These are phyloP conservation scores for Scedosporium dehoogii DNA, from an alignment of 2,329 filamentous ascomycete genomes.

Conservation along the genomic window DNA sequence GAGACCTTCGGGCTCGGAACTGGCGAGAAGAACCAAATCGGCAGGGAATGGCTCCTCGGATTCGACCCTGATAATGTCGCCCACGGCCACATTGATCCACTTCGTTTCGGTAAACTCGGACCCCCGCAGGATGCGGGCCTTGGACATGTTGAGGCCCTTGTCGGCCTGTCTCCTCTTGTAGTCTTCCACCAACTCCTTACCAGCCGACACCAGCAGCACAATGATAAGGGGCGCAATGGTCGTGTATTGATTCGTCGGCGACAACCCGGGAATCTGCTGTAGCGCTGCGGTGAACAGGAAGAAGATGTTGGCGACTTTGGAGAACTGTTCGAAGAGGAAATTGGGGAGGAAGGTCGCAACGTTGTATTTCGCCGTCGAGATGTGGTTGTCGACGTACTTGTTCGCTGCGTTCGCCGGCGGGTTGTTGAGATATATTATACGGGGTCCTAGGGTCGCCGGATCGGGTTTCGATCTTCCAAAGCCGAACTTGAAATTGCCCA, in stretches of 20 bases:
- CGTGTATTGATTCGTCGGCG: conserved; percentile 89
- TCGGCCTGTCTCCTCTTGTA: conserved; percentile 84
- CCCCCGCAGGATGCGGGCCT: conserved; percentile 71
- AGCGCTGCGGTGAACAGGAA: conserved; percentile 94
- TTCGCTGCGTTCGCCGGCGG: conserved; percentile 79
- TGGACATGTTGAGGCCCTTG: conserved; percentile 77
- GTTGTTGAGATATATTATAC: conserved; percentile 94
- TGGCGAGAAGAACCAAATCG: conserved; percentile 83
- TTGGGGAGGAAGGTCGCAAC: conserved; percentile 86
- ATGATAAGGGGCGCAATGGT: conserved; percentile 90
- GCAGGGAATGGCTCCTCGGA: conserved; percentile 94
- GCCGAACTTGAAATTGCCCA: conserved; percentile 82
- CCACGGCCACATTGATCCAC: conserved; percentile 90
- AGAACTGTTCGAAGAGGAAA: conserved; percentile 97
- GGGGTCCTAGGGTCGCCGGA: conserved; percentile 80
- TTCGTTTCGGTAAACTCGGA: conserved; percentile 77
- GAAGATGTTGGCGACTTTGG: conserved; percentile 97
- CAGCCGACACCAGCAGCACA: conserved; percentile 87
- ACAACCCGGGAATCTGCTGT: conserved; percentile 91
- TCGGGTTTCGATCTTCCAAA: conserved; percentile 79
- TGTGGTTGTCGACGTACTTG: conserved; percentile 92
- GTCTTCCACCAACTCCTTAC: conserved; percentile 90
- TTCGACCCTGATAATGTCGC: conserved; percentile 85
- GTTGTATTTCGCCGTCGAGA: conserved; percentile 98
- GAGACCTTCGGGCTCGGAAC: conserved; percentile 91